Evolutionary conservation across 306 rosid species (phyloP).

Genomic region (Trifolium repens): DNA sequence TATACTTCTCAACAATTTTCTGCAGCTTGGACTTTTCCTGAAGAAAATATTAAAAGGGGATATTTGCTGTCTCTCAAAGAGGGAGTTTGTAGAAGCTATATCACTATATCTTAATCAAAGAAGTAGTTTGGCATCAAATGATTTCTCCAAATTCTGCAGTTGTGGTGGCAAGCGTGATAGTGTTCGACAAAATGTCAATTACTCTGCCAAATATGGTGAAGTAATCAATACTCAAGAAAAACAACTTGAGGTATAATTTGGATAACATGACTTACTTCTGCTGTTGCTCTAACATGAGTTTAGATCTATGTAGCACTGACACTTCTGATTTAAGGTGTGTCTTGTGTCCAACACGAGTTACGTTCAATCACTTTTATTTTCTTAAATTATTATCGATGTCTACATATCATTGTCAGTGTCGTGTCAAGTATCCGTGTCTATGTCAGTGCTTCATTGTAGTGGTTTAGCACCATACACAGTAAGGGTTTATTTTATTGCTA

Average conservation of each 20-base stretch:
- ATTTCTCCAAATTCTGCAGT: conserved; percentile 78
- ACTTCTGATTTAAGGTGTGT: background rate
- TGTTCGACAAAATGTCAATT: conserved; percentile 43
- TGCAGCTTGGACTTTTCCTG: conserved; percentile 84
- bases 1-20: conserved; percentile 25
- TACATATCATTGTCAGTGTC: background rate
- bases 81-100: conserved; percentile 78
- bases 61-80: conserved; percentile 63
- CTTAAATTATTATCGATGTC: background rate
- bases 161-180: conserved; percentile 76
- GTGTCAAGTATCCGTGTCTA: background rate
- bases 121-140: conserved; percentile 69
- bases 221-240: conserved; percentile 64
- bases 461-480: background rate
- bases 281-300: conserved; percentile 26
- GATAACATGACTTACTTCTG: background rate
- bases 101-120: conserved; percentile 74
- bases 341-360: background rate
- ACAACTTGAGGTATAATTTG: conserved; percentile 71
- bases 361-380: background rate
- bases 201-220: conserved; percentile 55
- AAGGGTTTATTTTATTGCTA: conserved; percentile 25
- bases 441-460: background rate
- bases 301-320: background rate
- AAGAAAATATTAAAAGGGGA: conserved; percentile 83